Conservation (phyloP, 2,329 filamentous ascomycete genomes). For the Grosmannia serpens region DNA sequence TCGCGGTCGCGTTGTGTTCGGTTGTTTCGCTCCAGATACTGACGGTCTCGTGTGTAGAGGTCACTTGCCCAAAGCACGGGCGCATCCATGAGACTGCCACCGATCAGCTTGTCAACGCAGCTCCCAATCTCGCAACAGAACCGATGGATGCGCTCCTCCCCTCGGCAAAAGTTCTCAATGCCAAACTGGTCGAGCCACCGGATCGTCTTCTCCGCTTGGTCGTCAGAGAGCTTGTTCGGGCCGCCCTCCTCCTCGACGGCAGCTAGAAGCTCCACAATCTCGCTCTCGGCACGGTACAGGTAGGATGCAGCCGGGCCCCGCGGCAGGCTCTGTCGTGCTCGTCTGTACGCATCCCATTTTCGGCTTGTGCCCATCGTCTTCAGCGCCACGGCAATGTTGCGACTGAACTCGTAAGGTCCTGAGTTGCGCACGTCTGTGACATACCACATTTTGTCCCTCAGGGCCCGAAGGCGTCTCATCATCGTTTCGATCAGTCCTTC, state of each 20-base stretch:
- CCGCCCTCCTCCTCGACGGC: conserved; percentile 75
- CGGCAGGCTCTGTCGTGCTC: conserved; percentile 34
- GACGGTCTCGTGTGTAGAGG: conserved; percentile 68
- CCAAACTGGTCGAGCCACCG: conserved; percentile 72
- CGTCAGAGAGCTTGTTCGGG: conserved; percentile 90
- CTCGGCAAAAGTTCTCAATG: conserved; percentile 87
- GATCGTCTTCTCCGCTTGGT: conserved; percentile 75
- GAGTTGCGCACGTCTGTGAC: conserved; percentile 89
- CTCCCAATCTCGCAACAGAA: conserved; percentile 85
- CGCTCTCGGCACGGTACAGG: conserved; percentile 69
- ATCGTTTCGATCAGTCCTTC: conserved; percentile 63
- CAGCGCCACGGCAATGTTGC: conserved; percentile 73
- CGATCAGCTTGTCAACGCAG: conserved; percentile 75
- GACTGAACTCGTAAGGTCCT: conserved; percentile 74
- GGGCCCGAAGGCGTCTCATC: conserved; percentile 59
- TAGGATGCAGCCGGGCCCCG: conserved; percentile 45
- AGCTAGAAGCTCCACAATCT: conserved; percentile 78
- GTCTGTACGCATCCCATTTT: conserved; percentile 31
- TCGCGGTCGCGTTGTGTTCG: conserved; percentile 32
- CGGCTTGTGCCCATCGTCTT: conserved; percentile 71
- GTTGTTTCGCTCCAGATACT: conserved; percentile 37
- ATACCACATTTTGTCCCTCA: conserved; percentile 98
- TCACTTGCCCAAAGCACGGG: conserved; percentile 90
- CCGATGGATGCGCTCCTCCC: conserved; percentile 87
- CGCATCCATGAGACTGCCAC: conserved; percentile 71